phyloP scores from a whole-genome alignment of 805 yeast species.

The Lachancea fermentati region DNA sequence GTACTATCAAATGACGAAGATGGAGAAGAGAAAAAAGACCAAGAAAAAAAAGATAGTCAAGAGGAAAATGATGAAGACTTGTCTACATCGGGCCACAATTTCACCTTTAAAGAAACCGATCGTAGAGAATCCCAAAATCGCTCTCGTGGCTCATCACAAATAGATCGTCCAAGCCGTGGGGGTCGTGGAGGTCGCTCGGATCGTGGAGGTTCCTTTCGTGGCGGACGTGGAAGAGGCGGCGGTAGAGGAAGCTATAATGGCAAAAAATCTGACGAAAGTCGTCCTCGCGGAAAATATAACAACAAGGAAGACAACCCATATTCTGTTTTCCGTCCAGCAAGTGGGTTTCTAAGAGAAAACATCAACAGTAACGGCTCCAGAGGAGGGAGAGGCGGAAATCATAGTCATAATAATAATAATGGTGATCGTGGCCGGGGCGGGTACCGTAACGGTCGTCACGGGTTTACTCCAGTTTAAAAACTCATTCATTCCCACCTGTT shows the following conservation, averaged over 20 bases:
- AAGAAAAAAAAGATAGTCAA: constrained; percentile 1
- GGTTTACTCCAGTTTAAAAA: constrained; percentile 6
- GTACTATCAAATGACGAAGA: constrained; percentile 2
- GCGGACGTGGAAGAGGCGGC: constrained; percentile 19
- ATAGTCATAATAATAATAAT: constrained; percentile 7
- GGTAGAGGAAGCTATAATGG: constrained; percentile 16
- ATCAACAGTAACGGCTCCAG: constrained; percentile 11
- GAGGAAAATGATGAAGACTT: constrained; percentile 6
- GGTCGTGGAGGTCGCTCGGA: constrained; percentile 8
- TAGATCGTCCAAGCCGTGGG: constrained; percentile 11
- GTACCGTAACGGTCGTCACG: constrained; percentile 6
- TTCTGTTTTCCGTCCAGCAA: constrained; percentile 31
- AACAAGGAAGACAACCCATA: constrained; percentile 15
- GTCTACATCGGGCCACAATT: constrained; percentile 3
- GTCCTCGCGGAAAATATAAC: constrained; percentile 12
- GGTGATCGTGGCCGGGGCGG: constrained; percentile 10
- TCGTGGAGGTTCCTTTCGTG: constrained; percentile 9
- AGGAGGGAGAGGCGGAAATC: constrained; percentile 17
- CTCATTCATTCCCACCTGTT: not conserved
- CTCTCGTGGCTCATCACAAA: constrained; percentile 2
- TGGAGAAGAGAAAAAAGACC: constrained; percentile 2
- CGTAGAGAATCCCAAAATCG: constrained; percentile 6
- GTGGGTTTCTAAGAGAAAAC: constrained; percentile 24
- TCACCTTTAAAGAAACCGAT: constrained; percentile 16
- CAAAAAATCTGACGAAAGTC: constrained; percentile 9